Conservation (phyloP, 169 alveolate genomes). For the Plasmodium berghei region DNA sequence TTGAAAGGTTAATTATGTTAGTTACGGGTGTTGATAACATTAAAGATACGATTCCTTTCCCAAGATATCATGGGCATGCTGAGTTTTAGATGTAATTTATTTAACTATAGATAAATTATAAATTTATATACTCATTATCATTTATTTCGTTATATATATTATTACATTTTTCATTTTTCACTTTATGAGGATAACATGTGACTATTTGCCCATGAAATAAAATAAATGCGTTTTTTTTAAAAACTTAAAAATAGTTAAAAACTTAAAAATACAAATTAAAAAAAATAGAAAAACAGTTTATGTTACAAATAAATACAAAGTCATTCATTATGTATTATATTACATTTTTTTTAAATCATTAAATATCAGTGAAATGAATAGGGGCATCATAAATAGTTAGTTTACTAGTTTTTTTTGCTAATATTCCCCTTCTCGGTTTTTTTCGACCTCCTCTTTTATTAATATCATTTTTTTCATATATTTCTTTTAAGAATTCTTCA, state of each 20-base stretch:
- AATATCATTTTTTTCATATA: slow-evolving; percentile 21
- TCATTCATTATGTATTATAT: too few species aligned
- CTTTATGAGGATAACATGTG: too few species aligned
- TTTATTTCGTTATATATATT: too few species aligned
- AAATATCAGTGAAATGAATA: slow-evolving; percentile 30
- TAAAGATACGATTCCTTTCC: slow-evolving; percentile 99
- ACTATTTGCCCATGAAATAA: too few species aligned
- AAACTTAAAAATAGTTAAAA: too few species aligned
- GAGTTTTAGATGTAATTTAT: slow-evolving; percentile 87
- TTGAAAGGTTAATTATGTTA: slow-evolving; percentile 98
- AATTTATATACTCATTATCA: too few species aligned
- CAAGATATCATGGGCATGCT: slow-evolving; percentile 97
- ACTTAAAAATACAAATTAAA: too few species aligned
- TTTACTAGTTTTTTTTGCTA: slow-evolving; percentile 24
- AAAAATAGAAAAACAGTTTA: too few species aligned
- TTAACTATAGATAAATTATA: background rate
- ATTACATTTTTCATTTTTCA: too few species aligned
- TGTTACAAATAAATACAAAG: too few species aligned
- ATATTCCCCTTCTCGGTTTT: slow-evolving; percentile 15
- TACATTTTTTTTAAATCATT: background rate
- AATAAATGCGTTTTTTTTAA: too few species aligned
- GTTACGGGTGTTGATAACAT: slow-evolving; percentile 99
- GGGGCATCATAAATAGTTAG: slow-evolving; percentile 51
- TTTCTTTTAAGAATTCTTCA: slow-evolving; percentile 14
- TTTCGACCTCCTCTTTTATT: slow-evolving; percentile 6